These are phyloP conservation scores for Capsella bursapastoris DNA, from an alignment of 345 rosid species.

Conservation along the genomic window DNA sequence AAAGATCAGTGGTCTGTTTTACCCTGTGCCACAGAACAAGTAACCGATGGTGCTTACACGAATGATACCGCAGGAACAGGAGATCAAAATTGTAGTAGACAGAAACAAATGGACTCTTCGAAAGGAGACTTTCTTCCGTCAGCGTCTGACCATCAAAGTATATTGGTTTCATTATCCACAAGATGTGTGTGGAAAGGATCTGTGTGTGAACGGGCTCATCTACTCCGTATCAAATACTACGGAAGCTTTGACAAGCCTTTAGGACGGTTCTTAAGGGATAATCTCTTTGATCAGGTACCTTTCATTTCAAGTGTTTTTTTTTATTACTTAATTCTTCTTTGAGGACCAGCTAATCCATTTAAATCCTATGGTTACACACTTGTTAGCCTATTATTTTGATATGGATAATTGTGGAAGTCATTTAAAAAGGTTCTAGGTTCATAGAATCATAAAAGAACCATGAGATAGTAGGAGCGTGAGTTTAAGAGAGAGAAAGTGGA, in stretches of 20 bases:
- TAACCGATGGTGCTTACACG: slow-evolving; percentile 33
- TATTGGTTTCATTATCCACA: slow-evolving; percentile 90
- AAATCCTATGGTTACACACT: slow-evolving; percentile 13
- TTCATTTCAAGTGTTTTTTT: slow-evolving; percentile 18
- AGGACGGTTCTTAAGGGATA: slow-evolving; percentile 85
- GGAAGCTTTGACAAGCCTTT: slow-evolving; percentile 93
- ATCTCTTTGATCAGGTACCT: slow-evolving; percentile 89
- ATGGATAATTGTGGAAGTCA: slow-evolving; percentile 24
- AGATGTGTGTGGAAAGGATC: slow-evolving; percentile 96
- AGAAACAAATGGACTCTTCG: slow-evolving; percentile 56
- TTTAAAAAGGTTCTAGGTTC: slow-evolving; percentile 20
- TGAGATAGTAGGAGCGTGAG: slow-evolving; percentile 6
- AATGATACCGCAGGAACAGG: slow-evolving; percentile 39
- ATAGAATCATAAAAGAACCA: slow-evolving; percentile 6
- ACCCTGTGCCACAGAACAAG: slow-evolving; percentile 37
- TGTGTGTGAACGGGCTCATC: slow-evolving; percentile 87
- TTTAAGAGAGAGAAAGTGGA: slow-evolving; percentile 7
- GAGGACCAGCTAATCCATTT: slow-evolving; percentile 28
- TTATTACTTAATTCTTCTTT: slow-evolving; percentile 5
- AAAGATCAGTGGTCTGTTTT: slow-evolving; percentile 41
- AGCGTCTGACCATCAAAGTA: slow-evolving; percentile 93
- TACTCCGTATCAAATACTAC: slow-evolving; percentile 90
- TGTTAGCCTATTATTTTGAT: slow-evolving; percentile 12
- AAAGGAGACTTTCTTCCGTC: slow-evolving; percentile 93
- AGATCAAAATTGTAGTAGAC: slow-evolving; percentile 38